A percentile compares a stretch with the other conserved stretches of the same genome.
phyloP scores from a whole-genome alignment of 2,329 filamentous ascomycete genomes.

The Whalleya microplaca region DNA sequence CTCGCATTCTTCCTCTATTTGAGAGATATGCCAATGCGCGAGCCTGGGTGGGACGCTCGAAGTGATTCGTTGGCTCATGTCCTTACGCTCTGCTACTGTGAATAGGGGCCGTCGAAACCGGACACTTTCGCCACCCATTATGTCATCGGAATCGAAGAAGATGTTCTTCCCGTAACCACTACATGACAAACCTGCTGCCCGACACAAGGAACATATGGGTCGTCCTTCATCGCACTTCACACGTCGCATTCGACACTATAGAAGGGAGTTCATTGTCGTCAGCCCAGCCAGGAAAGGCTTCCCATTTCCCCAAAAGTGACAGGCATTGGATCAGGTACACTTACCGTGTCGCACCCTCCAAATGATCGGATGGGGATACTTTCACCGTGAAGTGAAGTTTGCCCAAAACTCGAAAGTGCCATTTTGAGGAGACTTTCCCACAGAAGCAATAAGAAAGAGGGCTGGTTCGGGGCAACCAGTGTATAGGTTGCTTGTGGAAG shows the following conservation, averaged over 20 bases:
- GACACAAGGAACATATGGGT: conserved; percentile 39
- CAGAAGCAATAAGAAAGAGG: too few relatives aligned
- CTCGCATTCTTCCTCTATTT: conserved; percentile 38
- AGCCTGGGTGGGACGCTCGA: conserved; percentile 32
- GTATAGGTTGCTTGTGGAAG: too few relatives aligned
- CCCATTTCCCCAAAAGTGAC: background rate
- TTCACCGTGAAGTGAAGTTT: too few relatives aligned
- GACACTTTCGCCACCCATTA: conserved; percentile 14
- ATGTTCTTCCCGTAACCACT: conserved; percentile 42
- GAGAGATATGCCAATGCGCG: conserved; percentile 19
- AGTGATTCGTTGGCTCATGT: conserved; percentile 41
- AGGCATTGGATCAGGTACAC: background rate
- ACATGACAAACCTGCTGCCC: conserved; percentile 33
- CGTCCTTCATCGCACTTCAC: conserved; percentile 44
- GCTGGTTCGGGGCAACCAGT: too few relatives aligned
- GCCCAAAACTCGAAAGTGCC: too few relatives aligned
- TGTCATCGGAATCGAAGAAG: conserved; percentile 39
- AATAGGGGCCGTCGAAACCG: conserved; percentile 43
- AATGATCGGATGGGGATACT: conserved; percentile 28
- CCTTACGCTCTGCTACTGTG: conserved; percentile 40
- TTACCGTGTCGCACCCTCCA: conserved; percentile 15
- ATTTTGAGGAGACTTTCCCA: too few relatives aligned
- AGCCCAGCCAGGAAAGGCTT: background rate
- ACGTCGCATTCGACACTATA: conserved; percentile 41
- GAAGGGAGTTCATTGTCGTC: background rate